These are phyloP conservation scores for Lolium rigidum DNA, from an alignment of 176 grass and related monocot species.

Conservation along the genomic window DNA sequence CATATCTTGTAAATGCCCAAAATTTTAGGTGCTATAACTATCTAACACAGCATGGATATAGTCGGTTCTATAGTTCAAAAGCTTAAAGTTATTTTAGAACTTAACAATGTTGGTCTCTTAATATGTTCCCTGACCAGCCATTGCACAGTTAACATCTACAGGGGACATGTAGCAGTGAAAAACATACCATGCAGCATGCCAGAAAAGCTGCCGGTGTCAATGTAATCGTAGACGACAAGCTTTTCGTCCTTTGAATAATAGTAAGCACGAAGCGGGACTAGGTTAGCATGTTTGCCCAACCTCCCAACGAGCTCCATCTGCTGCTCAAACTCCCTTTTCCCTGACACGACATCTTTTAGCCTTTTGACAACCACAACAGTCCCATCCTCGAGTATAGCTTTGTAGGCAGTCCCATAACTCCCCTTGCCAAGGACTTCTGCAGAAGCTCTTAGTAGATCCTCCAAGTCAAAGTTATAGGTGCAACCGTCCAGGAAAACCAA, in stretches of 20 bases:
- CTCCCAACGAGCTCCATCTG: slow-evolving; percentile 92
- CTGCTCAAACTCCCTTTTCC: slow-evolving; percentile 95
- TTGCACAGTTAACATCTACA: slow-evolving; percentile 7
- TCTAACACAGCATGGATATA: slow-evolving; percentile 15
- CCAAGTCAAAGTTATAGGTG: slow-evolving; percentile 92
- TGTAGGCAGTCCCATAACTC: slow-evolving; percentile 91
- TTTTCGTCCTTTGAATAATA: slow-evolving; percentile 99
- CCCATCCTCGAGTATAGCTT: slow-evolving; percentile 88
- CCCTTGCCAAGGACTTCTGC: slow-evolving; percentile 99
- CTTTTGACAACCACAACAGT: slow-evolving; percentile 94
- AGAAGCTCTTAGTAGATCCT: slow-evolving; percentile 92
- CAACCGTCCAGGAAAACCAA: slow-evolving; percentile 90
- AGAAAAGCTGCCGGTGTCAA: slow-evolving; percentile 67
- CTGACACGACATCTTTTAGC: slow-evolving; percentile 77
- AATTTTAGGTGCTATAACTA: not conserved
- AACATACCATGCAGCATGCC: slow-evolving; percentile 86
- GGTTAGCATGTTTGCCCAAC: slow-evolving; percentile 66
- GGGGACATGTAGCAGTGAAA: slow-evolving; percentile 20
- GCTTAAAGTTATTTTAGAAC: not conserved
- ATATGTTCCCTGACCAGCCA: slow-evolving; percentile 10
- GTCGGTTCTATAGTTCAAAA: not conserved
- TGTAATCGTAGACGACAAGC: slow-evolving; percentile 87
- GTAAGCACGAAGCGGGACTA: slow-evolving; percentile 82
- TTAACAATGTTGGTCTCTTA: not conserved
- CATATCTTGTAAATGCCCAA: not conserved